Evolutionary conservation across 148 eudicot genomes (phyloP).

Genomic region (Rhododendron mucronatum): DNA sequence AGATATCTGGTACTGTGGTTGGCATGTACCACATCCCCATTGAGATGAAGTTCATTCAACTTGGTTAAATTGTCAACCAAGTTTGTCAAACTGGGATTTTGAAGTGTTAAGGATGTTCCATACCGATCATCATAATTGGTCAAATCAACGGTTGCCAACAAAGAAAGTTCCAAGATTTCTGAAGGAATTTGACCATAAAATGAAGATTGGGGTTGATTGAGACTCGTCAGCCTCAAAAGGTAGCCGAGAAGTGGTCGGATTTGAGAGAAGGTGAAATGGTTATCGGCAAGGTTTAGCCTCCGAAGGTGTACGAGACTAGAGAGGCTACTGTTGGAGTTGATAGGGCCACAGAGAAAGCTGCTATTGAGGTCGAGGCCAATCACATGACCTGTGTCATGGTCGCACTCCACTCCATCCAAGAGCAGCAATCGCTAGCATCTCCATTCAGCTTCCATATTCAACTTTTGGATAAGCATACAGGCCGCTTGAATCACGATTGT

Average conservation of each 20-base stretch:
- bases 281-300: slow-evolving; percentile 25
- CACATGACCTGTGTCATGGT: slow-evolving; percentile 27
- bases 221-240: not conserved
- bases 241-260: slow-evolving; percentile 15
- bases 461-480: slow-evolving; percentile 8
- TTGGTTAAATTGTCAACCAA: not conserved
- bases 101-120: slow-evolving; percentile 8
- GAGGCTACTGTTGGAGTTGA: no score
- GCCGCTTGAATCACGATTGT: not conserved
- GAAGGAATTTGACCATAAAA: not conserved
- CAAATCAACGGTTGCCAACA: not conserved
- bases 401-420: slow-evolving; percentile 47
- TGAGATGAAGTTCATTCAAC: not conserved
- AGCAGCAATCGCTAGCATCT: slow-evolving; percentile 20
- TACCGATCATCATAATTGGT: no score
- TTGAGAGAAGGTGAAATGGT: slow-evolving; percentile 23
- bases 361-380: slow-evolving; percentile 35
- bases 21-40: not conserved
- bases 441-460: slow-evolving; percentile 9
- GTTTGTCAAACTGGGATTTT: not conserved
- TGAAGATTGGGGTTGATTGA: not conserved
- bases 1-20: slow-evolving; percentile 12
- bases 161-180: not conserved
- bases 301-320: slow-evolving; percentile 14
- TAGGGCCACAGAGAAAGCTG: slow-evolving; percentile 19